These are phyloP conservation scores for Diutina siamensis DNA, from an alignment of 1,139 yeast species.

Conservation along the genomic window DNA sequence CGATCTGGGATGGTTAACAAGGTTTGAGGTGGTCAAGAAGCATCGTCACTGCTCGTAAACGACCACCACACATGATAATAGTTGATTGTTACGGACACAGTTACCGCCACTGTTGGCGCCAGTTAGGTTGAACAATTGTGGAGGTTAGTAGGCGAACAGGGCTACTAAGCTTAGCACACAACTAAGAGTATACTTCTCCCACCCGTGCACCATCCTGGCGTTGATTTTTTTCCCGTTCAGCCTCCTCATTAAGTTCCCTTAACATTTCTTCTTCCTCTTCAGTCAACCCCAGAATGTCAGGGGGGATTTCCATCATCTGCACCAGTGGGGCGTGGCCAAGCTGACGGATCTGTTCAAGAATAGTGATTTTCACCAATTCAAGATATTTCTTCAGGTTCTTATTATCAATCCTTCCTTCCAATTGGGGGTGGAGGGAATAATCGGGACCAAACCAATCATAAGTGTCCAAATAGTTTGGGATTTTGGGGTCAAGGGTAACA, in stretches of 20 bases:
- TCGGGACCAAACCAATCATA: slow-evolving; percentile 90
- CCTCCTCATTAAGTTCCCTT: slow-evolving; percentile 41
- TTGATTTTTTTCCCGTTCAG: slow-evolving; percentile 10
- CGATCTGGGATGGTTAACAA: neutral
- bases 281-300: slow-evolving; percentile 61
- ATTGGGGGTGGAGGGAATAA: slow-evolving; percentile 75
- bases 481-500: slow-evolving; percentile 57
- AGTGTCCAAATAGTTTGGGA: slow-evolving; percentile 75
- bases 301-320: slow-evolving; percentile 82
- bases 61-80: too few relatives aligned
- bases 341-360: slow-evolving; percentile 72
- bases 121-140: too few relatives aligned
- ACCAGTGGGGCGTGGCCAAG: slow-evolving; percentile 92
- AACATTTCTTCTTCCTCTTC: slow-evolving; percentile 48
- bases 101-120: too few relatives aligned
- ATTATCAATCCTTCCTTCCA: slow-evolving; percentile 83
- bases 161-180: too few relatives aligned
- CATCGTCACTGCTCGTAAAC: too few relatives aligned
- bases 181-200: slow-evolving; percentile 12
- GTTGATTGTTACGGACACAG: too few relatives aligned
- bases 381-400: slow-evolving; percentile 76
- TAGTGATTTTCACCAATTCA: slow-evolving; percentile 65
- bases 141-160: too few relatives aligned
- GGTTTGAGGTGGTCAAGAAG: neutral
- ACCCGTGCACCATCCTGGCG: slow-evolving; percentile 21